A percentile compares a stretch with the other conserved stretches of the same genome.
These are phyloP conservation scores for Pyrenophora teres DNA, from an alignment of 2,329 filamentous ascomycete genomes.

Conservation along the genomic window DNA sequence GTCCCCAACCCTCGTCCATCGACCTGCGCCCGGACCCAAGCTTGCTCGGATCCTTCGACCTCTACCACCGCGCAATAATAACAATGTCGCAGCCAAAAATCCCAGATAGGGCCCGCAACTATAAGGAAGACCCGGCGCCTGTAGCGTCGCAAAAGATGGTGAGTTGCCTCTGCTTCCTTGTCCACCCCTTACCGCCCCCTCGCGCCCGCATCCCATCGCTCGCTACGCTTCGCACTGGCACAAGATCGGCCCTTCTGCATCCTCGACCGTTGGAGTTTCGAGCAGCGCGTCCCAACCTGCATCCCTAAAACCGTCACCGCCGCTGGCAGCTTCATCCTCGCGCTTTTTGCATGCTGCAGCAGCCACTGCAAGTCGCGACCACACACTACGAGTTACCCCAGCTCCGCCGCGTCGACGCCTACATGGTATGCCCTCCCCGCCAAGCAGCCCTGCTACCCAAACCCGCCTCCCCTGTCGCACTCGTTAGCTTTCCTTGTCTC, in stretches of 20 bases:
- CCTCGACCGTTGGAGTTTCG: conserved; percentile 42
- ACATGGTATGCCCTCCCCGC: conserved; percentile 51
- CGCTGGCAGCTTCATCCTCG: conserved; percentile 41
- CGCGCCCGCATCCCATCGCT: conserved; percentile 17
- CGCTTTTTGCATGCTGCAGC: conserved; percentile 46
- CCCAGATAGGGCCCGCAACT: conserved; percentile 49
- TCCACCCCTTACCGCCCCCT: conserved; percentile 20
- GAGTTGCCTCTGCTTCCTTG: conserved; percentile 49
- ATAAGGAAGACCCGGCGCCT: conserved; percentile 53
- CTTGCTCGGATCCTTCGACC: conserved; percentile 39
- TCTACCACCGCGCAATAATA: conserved; percentile 44
- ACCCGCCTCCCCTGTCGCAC: conserved; percentile 38
- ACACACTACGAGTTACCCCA: conserved; percentile 39
- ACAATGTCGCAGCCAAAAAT: conserved; percentile 50
- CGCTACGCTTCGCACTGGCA: conserved; percentile 23
- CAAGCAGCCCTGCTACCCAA: conserved; percentile 44
- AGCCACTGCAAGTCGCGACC: conserved; percentile 47
- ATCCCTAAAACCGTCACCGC: conserved; percentile 31
- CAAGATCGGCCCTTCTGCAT: conserved; percentile 22
- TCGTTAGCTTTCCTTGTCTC: conserved; percentile 29
- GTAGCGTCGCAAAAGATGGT: conserved; percentile 51
- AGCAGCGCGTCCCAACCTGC: conserved; percentile 25
- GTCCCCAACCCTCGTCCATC: conserved; percentile 35
- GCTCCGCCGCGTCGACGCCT: conserved; percentile 42
- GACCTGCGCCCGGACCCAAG: conserved; percentile 35